Base-by-base conservation (phyloP, 1,139 yeast genomes). In the Diutina rugosa region DNA sequence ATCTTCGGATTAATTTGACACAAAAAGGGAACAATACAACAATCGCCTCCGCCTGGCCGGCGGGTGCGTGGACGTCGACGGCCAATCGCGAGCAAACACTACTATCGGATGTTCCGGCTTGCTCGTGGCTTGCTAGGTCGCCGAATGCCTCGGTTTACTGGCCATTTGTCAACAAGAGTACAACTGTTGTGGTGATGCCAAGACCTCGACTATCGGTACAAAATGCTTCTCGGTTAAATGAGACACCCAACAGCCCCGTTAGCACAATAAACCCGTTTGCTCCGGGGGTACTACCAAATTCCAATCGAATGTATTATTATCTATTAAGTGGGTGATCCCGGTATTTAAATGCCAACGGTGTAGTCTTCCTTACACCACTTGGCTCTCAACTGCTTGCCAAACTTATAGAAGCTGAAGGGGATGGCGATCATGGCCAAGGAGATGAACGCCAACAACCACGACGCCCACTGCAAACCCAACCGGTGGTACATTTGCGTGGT, bases 341-440 rank as follows among this genome's bases (percentile, higher is more conserved):
- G 14, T 32, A 35, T 10, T 10, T 35, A 35, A 35, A 35, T 35
- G 41, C 41, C 41, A 7, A 49, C 4, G 28, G 53, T 52, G 61
- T 85, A 86, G 65, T 86, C 87, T 65, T 81, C 84, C 69, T 80
- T 84, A 63, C 90, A 84, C 63, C 85, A 67, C 62, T 75, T 85
- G 38, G 77, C 79, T 73, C 96, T 80, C 60, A 88, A 73, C 0
- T 64, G 58, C 48, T 77, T 80, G 60, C 96, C 96, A 69, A 73
- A 87, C 63, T 73, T 78, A 73, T 85, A 87, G 66, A 90, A 89
- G 10, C 80, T 78, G 66, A 84, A 86, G 16, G 97, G 97, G 61
- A 90, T 81, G n/a, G 80, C 70, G 60, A 88, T 78, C 95, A 90
- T 88, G 0, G 87, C 95, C 59, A 89, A 77, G 10, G 95, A 81